These are phyloP conservation scores for Gentiana dahurica DNA, from an alignment of 257 asterid genomes.

Conservation along the genomic window DNA sequence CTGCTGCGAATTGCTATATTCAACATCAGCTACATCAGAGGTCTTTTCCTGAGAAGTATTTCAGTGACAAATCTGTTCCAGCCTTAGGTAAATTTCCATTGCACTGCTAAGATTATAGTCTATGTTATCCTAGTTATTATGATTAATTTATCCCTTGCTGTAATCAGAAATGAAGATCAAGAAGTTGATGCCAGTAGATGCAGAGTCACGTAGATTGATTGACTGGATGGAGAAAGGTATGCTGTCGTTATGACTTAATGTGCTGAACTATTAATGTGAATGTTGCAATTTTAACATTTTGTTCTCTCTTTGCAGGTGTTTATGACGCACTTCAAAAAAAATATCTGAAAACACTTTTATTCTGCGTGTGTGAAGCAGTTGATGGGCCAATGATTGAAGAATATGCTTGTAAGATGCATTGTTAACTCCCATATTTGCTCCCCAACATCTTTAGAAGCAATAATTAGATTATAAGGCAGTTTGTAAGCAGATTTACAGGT, in stretches of 20 bases:
- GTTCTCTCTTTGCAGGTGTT: slow-evolving; percentile 46
- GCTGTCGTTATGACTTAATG: slow-evolving; percentile 4
- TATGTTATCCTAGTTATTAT: background rate
- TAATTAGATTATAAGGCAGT: too few relatives aligned
- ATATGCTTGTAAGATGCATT: slow-evolving; percentile 55
- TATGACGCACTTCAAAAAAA: slow-evolving; percentile 86
- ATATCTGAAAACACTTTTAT: slow-evolving; percentile 81
- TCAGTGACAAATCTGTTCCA: slow-evolving; percentile 87
- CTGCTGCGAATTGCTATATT: slow-evolving; percentile 93
- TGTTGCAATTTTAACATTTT: slow-evolving; percentile 5
- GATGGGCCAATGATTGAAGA: slow-evolving; percentile 94
- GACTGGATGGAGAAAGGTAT: slow-evolving; percentile 99
- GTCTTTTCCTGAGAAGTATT: slow-evolving; percentile 89
- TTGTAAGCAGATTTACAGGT: too few relatives aligned
- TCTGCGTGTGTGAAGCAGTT: slow-evolving; percentile 69
- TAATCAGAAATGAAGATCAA: slow-evolving; percentile 86
- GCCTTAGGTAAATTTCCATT: slow-evolving; percentile 51
- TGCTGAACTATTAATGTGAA: slow-evolving; percentile 6
- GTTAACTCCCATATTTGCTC: too few relatives aligned
- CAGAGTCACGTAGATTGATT: slow-evolving; percentile 89
- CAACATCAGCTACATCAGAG: slow-evolving; percentile 94
- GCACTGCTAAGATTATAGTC: too few relatives aligned
- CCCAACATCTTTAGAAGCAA: too few relatives aligned
- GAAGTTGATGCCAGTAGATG: slow-evolving; percentile 98
- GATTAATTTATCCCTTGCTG: slow-evolving; percentile 8